Evolutionary conservation across 148 eudicot species (phyloP).

Genomic region (Rhododendron williamsianum): DNA sequence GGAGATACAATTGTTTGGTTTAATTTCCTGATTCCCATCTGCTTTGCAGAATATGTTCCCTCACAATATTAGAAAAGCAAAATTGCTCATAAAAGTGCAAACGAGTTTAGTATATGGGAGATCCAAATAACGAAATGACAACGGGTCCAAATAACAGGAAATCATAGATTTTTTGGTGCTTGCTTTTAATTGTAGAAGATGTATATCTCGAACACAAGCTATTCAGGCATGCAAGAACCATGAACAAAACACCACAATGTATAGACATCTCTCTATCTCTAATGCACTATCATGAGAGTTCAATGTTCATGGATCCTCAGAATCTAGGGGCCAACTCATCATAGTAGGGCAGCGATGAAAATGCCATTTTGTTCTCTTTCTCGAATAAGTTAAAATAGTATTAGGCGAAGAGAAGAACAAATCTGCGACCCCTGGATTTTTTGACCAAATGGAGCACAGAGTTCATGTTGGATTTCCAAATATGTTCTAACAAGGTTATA

Average conservation of each 20-base stretch:
- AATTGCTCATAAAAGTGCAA: neutral
- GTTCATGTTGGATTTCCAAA: neutral
- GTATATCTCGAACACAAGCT: neutral
- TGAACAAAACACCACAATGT: neutral
- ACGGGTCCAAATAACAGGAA: neutral
- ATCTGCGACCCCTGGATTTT: neutral
- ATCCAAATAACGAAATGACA: neutral
- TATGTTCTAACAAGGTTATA: neutral
- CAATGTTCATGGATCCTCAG: neutral
- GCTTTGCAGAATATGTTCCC: neutral
- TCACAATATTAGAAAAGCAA: neutral
- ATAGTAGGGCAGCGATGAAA: neutral
- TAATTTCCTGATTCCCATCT: neutral
- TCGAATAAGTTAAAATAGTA: neutral
- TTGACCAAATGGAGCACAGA: neutral
- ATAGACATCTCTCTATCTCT: neutral
- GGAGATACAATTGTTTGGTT: neutral
- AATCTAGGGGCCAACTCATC: neutral
- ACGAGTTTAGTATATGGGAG: neutral
- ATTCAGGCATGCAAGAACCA: neutral
- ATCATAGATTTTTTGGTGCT: neutral
- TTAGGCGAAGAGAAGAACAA: neutral
- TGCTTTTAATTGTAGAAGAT: neutral
- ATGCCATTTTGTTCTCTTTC: neutral
- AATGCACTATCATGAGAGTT: neutral